Conservation (phyloP, 2,329 filamentous ascomycete genomes). For the Scedosporium apiospermum region DNA sequence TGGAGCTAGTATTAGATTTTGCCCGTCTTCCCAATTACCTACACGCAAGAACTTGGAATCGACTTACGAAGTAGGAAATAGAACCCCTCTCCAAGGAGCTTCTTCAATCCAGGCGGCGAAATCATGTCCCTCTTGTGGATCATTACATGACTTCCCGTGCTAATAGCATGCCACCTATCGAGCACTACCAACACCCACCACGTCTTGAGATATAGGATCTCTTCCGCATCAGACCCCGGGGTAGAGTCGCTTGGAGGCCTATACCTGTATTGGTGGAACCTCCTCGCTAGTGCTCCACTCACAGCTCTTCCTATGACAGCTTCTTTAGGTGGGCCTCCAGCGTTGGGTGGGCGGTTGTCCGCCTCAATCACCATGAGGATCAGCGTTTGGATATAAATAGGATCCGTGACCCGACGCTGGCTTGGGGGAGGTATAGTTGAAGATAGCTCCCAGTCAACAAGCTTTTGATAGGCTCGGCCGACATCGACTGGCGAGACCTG, state of each 20-base stretch:
- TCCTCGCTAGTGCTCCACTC: conserved; percentile 55
- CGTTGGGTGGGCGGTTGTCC: conserved; percentile 41
- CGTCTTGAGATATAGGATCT: conserved; percentile 51
- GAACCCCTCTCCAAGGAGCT: conserved; percentile 50
- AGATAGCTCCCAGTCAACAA: conserved; percentile 42
- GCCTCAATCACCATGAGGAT: conserved; percentile 58
- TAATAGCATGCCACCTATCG: conserved; percentile 65
- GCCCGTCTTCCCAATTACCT: too few relatives aligned
- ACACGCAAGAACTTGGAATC: background rate
- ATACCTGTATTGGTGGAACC: conserved; percentile 36
- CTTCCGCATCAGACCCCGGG: conserved; percentile 48
- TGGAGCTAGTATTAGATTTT: conserved; percentile 16
- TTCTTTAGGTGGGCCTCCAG: conserved; percentile 38
- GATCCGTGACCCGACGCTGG: background rate
- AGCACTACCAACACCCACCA: conserved; percentile 67
- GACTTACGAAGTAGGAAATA: conserved; percentile 58
- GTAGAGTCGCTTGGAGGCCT: background rate
- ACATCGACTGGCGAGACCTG: conserved; percentile 29
- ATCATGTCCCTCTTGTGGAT: conserved; percentile 55
- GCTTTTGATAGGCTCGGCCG: conserved; percentile 33
- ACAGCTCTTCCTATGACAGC: conserved; percentile 56
- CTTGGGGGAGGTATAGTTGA: background rate
- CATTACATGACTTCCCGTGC: conserved; percentile 50
- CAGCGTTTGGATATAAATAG: conserved; percentile 55
- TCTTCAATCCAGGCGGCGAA: conserved; percentile 47